These are phyloP conservation scores for Calocera cornea DNA, from an alignment of 768 basidiomycete genomes.

Conservation along the genomic window DNA sequence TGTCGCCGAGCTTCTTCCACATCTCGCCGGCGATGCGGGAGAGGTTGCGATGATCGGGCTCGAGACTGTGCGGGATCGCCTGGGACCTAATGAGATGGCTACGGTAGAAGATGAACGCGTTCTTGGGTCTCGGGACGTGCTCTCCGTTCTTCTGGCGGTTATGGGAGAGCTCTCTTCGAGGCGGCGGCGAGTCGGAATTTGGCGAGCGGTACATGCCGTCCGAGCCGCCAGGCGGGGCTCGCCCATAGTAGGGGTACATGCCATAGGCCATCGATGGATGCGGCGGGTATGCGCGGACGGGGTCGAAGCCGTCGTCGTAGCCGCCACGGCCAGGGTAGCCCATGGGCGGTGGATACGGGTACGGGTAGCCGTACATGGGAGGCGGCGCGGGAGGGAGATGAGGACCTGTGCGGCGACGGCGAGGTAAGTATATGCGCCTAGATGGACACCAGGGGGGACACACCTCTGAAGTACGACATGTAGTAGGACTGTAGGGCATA, in stretches of 20 bases:
- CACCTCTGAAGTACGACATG: not conserved
- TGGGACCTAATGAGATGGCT: conserved; percentile 56
- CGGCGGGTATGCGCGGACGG: too few species aligned
- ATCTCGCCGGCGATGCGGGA: conserved; percentile 53
- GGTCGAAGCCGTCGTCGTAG: not conserved
- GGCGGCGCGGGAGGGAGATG: not conserved
- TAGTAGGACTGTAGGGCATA: not conserved
- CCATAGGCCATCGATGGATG: not conserved
- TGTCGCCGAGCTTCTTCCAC: conserved; percentile 46
- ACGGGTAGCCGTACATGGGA: not conserved
- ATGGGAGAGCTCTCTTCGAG: not conserved
- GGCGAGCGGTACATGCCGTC: not conserved
- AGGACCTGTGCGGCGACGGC: not conserved
- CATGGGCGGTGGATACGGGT: not conserved
- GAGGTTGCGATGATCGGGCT: conserved; percentile 59
- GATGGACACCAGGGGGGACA: not conserved
- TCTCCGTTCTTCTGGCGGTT: not conserved
- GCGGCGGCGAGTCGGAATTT: not conserved
- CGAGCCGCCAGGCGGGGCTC: not conserved
- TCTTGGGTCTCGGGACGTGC: conserved; percentile 59
- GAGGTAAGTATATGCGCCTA: not conserved
- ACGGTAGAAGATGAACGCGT: conserved; percentile 70
- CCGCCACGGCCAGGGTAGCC: not conserved
- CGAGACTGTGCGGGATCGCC: conserved; percentile 40
- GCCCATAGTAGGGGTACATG: not conserved